A percentile compares a stretch with the other conserved stretches of the same genome.
Evolutionary conservation across 805 yeast species (phyloP).

Genomic region (Candida nanaspora): DNA sequence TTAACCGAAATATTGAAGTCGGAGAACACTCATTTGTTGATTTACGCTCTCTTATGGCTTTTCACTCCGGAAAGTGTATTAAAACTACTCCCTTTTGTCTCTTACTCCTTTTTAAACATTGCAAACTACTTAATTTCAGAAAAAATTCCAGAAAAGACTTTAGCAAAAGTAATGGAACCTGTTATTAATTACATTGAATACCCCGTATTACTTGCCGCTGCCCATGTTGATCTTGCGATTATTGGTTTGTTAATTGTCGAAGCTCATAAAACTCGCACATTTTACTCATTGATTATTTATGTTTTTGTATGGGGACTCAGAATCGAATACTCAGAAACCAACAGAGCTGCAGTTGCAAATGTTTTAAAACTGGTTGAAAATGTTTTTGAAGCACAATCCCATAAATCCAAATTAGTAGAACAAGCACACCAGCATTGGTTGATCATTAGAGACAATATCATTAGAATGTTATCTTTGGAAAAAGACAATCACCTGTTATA

Average conservation of each 20-base stretch:
- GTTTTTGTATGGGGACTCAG: slow-evolving; percentile 30
- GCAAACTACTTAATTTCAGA: slow-evolving; percentile 26
- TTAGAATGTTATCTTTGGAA: slow-evolving; percentile 14
- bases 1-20: slow-evolving; percentile 30
- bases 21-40: slow-evolving; percentile 33
- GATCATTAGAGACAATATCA: slow-evolving; percentile 9
- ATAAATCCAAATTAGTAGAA: too few relatives aligned
- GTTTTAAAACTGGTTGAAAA: slow-evolving; percentile 15
- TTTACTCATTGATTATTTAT: slow-evolving; percentile 28
- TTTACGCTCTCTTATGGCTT: slow-evolving; percentile 31
- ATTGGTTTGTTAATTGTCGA: slow-evolving; percentile 24
- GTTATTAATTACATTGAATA: slow-evolving; percentile 29
- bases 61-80: slow-evolving; percentile 24
- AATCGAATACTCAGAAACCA: slow-evolving; percentile 30
- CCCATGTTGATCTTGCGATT: slow-evolving; percentile 30
- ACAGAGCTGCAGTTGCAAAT: slow-evolving; percentile 22
- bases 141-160: slow-evolving; percentile 22
- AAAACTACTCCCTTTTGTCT: slow-evolving; percentile 33
- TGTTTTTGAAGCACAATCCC: slow-evolving; percentile 9
- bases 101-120: slow-evolving; percentile 33
- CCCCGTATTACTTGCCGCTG: slow-evolving; percentile 30
- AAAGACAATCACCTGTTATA: slow-evolving; percentile 4
- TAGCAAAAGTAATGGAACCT: slow-evolving; percentile 29
- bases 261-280: slow-evolving; percentile 13
- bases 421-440: slow-evolving; percentile 16